These are phyloP conservation scores for Rubia peregrina DNA, from an alignment of 305 asterid genomes.

Conservation along the genomic window DNA sequence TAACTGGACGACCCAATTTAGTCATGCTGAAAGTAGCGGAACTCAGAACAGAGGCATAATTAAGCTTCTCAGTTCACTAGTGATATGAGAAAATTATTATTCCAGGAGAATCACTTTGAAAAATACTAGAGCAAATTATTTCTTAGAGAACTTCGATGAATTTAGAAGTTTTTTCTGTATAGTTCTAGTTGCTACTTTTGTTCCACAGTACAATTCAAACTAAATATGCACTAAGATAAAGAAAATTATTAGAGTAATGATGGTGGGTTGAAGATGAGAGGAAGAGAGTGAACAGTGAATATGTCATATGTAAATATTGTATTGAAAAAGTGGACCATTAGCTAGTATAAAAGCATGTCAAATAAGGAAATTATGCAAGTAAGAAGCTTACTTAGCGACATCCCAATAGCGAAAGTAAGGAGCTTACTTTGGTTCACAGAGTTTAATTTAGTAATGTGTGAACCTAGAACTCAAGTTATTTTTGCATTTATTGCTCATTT, in stretches of 20 bases:
- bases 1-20: not conserved
- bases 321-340: not conserved
- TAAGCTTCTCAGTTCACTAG: not conserved
- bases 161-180: not conserved
- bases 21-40: not conserved
- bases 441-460: not conserved
- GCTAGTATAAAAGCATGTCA: no score
- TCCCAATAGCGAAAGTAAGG: no score
- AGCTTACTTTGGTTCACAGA: no score
- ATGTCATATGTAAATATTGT: no score
- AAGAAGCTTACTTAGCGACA: no score
- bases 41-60: not conserved
- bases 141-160: not conserved
- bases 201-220: not conserved
- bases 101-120: not conserved
- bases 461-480: not conserved
- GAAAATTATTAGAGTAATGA: not conserved
- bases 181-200: not conserved
- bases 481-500: not conserved
- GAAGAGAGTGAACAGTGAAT: not conserved
- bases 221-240: not conserved
- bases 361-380: no score
- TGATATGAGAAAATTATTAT: not conserved
- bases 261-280: not conserved
- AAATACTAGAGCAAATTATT: not conserved